Base-by-base conservation (phyloP, 176 grass and related monocot species). In the Secale cereale region DNA sequence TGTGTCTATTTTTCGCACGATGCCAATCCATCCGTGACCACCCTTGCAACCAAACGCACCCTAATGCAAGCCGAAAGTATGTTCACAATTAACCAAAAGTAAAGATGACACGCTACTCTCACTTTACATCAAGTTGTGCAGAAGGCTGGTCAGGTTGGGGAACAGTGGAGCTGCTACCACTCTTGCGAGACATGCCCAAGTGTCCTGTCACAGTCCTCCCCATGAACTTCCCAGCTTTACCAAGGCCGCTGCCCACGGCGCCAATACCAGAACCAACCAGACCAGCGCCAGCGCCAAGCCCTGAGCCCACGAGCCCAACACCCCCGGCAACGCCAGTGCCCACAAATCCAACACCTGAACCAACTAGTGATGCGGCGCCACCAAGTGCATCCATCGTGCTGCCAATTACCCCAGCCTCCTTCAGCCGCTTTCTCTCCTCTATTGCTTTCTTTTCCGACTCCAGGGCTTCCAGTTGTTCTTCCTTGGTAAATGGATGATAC, bases 321-420 rank as follows among this genome's bases (percentile, higher is more conserved):
- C 93, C 91, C 6, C 85, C 87, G 28, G 61, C 92, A 77, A 97
- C 32, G 73, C 95, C 91, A 48, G 91, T 90, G 39, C 93, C 93
- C 7, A 98, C 89, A 70, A 98, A 26, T 4, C 95, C 95, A 16
- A 95, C 91, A 22, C 95, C 96, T 1, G 96, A 94, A 35, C 96
- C 96, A 26, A 94, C 92, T 27, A 94, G 71, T 65, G 89, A 94
- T 52, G 92, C 92, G 12, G 92, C 92, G 0, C 95, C 95, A 69
- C 95, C 92, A 74, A 98, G 31, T 15, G 96, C 97, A 84, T 98
- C 97, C 97, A 98, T 95, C 14, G 97, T 94, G 78, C 93, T 94
- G 63, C 97, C 97, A 62, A 98, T 95, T 56, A 98, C 22, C 17
- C 97, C 97, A 10, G 84, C 91, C 78, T 98, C 81, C 85, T 95